A percentile compares a stretch with the other conserved stretches of the same genome.
Evolutionary conservation across 179 eudicot genomes (phyloP).

Genomic region (Beta corolliflora): DNA sequence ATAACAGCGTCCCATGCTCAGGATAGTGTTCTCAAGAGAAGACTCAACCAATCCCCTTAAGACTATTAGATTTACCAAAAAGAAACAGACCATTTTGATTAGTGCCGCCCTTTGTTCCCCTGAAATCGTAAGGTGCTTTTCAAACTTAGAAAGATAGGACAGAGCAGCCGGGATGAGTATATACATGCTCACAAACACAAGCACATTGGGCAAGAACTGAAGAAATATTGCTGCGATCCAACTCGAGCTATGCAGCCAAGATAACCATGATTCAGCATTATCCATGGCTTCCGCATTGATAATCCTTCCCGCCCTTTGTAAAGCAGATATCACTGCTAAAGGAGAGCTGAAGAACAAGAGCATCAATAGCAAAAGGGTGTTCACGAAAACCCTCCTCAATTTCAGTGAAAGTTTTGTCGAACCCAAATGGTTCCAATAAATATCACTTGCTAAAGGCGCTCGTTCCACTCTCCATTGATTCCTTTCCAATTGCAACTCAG

Average conservation of each 20-base stretch:
- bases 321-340: slow-evolving; percentile 85
- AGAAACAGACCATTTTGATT: slow-evolving; percentile 95
- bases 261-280: slow-evolving; percentile 84
- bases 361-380: slow-evolving; percentile 76
- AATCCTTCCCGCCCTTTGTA: slow-evolving; percentile 76
- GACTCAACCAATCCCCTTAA: slow-evolving; percentile 90
- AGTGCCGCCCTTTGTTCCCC: slow-evolving; percentile 95
- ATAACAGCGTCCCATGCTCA: slow-evolving; percentile 95
- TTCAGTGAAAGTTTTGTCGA: slow-evolving; percentile 67
- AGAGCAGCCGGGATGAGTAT: slow-evolving; percentile 83
- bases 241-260: slow-evolving; percentile 90
- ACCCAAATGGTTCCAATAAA: slow-evolving; percentile 97
- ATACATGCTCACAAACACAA: slow-evolving; percentile 96
- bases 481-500: slow-evolving; percentile 84
- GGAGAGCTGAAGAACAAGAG: slow-evolving; percentile 96
- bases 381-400: slow-evolving; percentile 71
- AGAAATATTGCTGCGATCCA: slow-evolving; percentile 83
- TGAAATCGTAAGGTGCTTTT: slow-evolving; percentile 84
- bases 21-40: slow-evolving; percentile 73
- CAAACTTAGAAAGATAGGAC: slow-evolving; percentile 89
- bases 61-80: slow-evolving; percentile 83
- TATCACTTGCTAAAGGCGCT: slow-evolving; percentile 91
- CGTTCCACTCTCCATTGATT: slow-evolving; percentile 96
- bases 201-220: slow-evolving; percentile 96
- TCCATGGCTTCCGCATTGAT: slow-evolving; percentile 98